These are phyloP conservation scores for Rubia yunnanensis DNA, from an alignment of 257 asterid species.

Conservation along the genomic window DNA sequence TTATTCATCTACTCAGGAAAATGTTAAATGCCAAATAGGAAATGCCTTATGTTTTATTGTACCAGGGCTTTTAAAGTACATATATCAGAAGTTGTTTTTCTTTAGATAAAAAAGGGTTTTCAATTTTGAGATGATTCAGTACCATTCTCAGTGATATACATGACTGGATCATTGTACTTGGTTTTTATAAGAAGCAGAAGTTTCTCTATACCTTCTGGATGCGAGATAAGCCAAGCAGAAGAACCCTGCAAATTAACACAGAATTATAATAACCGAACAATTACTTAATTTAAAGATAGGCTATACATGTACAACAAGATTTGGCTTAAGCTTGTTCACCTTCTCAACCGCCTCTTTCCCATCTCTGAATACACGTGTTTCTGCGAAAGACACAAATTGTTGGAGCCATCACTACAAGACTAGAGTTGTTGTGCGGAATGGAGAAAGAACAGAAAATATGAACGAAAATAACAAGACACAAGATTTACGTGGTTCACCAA, in stretches of 20 bases:
- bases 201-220: conserved; percentile 1
- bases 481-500: no score
- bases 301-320: no score
- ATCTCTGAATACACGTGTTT: not conserved
- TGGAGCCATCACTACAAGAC: no score
- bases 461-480: no score
- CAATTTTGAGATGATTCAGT: not conserved
- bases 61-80: not conserved
- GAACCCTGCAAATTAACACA: not conserved
- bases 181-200: conserved; percentile 20
- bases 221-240: not conserved
- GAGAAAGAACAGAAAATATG: no score
- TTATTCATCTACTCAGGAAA: no score
- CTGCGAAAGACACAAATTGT: not conserved
- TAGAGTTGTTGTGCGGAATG: no score
- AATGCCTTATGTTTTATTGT: no score
- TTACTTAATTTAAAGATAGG: no score
- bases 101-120: no score
- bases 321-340: not conserved
- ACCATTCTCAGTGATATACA: conserved; percentile 45
- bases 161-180: conserved; percentile 27
- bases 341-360: not conserved
- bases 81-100: not conserved
- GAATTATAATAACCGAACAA: no score
- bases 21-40: no score